Evolutionary conservation across 495 filamentous ascomycete genomes (phyloP).

Genomic region (Aspergillus diversus): DNA sequence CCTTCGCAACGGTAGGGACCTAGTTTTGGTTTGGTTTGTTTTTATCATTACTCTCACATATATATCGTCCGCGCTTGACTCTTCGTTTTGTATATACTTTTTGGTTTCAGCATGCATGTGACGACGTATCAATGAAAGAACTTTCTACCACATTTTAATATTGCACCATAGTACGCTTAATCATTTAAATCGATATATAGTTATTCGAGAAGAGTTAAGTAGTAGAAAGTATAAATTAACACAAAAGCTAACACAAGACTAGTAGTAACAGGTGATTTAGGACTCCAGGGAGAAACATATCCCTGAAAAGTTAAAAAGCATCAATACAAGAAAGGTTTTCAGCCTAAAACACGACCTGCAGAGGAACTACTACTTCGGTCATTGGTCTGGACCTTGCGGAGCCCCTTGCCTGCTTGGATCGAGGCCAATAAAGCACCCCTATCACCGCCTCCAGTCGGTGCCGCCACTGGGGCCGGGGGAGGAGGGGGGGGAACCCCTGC

Average conservation of each 20-base stretch:
- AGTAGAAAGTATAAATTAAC: not conserved
- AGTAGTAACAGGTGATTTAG: not conserved
- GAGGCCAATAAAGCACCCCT: slow-evolving; percentile 72
- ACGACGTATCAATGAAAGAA: not conserved
- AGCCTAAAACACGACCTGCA: slow-evolving; percentile 70
- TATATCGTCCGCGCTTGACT: not conserved
- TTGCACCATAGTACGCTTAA: not conserved
- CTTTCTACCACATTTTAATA: not conserved
- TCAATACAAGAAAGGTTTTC: slow-evolving; percentile 1
- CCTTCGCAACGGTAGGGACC: not conserved
- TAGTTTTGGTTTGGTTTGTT: not conserved
- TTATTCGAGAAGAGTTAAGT: not conserved
- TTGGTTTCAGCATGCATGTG: not conserved
- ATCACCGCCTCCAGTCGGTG: slow-evolving; percentile 42
- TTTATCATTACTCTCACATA: not conserved
- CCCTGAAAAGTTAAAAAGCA: too few relatives aligned
- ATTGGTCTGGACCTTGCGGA: slow-evolving; percentile 84
- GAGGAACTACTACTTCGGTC: slow-evolving; percentile 73
- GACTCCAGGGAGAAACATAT: too few relatives aligned
- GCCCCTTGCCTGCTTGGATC: slow-evolving; percentile 74
- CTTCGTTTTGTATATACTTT: not conserved
- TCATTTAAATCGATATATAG: not conserved
- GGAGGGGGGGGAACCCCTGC: slow-evolving; percentile 40
- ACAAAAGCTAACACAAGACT: slow-evolving; percentile 4
- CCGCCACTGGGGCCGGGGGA: slow-evolving; percentile 60